These are phyloP conservation scores for Gymnopilus dilepis DNA, from an alignment of 768 basidiomycete genomes.

Conservation along the genomic window DNA sequence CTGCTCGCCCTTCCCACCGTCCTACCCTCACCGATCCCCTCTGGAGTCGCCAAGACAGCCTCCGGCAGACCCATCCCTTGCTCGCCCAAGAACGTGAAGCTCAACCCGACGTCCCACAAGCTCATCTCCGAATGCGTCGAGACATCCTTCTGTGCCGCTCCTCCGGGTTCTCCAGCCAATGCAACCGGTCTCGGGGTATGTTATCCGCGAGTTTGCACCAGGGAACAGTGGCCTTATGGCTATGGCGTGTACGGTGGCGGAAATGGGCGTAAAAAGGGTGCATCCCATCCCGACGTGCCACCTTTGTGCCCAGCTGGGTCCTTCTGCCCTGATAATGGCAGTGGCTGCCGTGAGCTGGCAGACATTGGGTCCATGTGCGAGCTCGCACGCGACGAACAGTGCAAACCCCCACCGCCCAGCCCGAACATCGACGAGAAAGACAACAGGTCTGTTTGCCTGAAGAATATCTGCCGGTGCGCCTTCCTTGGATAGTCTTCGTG, in stretches of 20 bases:
- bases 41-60: slow-evolving; percentile 26
- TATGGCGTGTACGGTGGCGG: slow-evolving; percentile 37
- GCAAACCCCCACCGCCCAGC: slow-evolving; percentile 42
- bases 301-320: slow-evolving; percentile 54
- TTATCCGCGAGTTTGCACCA: slow-evolving; percentile 56
- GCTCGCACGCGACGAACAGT: slow-evolving; percentile 67
- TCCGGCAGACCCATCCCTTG: slow-evolving; percentile 39
- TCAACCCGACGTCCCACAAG: slow-evolving; percentile 59
- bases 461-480: slow-evolving; percentile 60
- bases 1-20: neutral
- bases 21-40: slow-evolving; percentile 9
- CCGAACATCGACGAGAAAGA: slow-evolving; percentile 47
- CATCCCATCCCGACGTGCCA: slow-evolving; percentile 43
- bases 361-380: slow-evolving; percentile 56
- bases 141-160: slow-evolving; percentile 56
- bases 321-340: slow-evolving; percentile 76
- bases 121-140: slow-evolving; percentile 67
- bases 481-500: too few species aligned
- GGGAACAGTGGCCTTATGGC: slow-evolving; percentile 66
- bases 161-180: slow-evolving; percentile 27
- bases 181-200: slow-evolving; percentile 48
- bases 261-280: slow-evolving; percentile 14
- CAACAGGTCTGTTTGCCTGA: slow-evolving; percentile 65
- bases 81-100: slow-evolving; percentile 50
- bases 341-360: slow-evolving; percentile 51